Evolutionary conservation across 2,329 filamentous ascomycete genomes (phyloP).

Genomic region (Sphaerulina musiva): DNA sequence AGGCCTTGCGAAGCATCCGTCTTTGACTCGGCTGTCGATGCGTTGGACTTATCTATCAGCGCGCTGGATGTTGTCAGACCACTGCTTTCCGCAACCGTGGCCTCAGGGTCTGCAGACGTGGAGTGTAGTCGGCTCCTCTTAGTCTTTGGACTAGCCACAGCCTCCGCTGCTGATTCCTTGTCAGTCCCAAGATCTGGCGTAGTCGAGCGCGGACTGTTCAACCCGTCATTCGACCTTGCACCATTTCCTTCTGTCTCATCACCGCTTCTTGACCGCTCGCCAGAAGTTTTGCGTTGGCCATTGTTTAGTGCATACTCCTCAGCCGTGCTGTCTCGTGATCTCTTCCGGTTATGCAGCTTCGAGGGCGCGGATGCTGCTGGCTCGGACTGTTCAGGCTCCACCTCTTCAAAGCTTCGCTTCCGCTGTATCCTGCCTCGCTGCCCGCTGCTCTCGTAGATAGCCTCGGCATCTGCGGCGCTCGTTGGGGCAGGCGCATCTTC

Average conservation of each 20-base stretch:
- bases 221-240: slow-evolving; percentile 26
- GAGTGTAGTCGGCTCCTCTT: slow-evolving; percentile 39
- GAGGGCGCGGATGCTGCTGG: slow-evolving; percentile 32
- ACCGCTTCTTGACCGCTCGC: slow-evolving; percentile 27
- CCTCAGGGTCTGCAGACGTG: slow-evolving; percentile 29
- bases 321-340: slow-evolving; percentile 41
- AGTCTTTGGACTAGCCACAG: slow-evolving; percentile 42
- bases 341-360: slow-evolving; percentile 41
- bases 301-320: slow-evolving; percentile 32
- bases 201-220: slow-evolving; percentile 14
- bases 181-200: slow-evolving; percentile 22
- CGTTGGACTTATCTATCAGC: slow-evolving; percentile 9
- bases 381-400: slow-evolving; percentile 35
- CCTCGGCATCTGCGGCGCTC: slow-evolving; percentile 24
- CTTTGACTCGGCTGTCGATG: slow-evolving; percentile 16
- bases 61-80: background rate
- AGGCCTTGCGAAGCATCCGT: slow-evolving; percentile 17
- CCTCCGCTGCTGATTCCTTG: slow-evolving; percentile 17
- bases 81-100: slow-evolving; percentile 7
- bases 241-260: slow-evolving; percentile 25
- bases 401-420: slow-evolving; percentile 44
- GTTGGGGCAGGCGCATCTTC: slow-evolving; percentile 5
- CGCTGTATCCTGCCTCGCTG: slow-evolving; percentile 32
- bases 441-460: slow-evolving; percentile 12
- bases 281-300: slow-evolving; percentile 30